Evolutionary conservation across 768 basidiomycete species (phyloP).

Genomic region (Exidia glandulosa): DNA sequence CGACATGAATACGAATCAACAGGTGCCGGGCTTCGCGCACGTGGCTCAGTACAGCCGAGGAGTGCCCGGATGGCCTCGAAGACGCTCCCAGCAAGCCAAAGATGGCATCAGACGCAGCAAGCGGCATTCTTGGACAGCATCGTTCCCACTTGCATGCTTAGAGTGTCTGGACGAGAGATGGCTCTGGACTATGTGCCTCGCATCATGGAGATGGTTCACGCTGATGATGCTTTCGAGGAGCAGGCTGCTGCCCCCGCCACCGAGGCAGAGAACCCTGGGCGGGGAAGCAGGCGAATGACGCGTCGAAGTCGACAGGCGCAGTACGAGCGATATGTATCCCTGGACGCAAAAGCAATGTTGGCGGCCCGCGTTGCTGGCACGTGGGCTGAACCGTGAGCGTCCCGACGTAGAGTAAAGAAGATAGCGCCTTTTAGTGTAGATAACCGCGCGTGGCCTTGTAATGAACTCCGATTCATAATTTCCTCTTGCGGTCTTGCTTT

Average conservation of each 20-base stretch:
- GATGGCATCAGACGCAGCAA: conserved; percentile 28
- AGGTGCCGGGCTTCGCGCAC: background rate
- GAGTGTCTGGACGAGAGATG: conserved; percentile 24
- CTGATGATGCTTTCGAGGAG: conserved; percentile 48
- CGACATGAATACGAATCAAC: background rate
- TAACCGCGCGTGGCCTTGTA: background rate
- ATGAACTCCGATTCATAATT: background rate
- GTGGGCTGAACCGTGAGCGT: background rate
- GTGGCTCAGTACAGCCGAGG: background rate
- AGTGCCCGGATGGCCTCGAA: background rate
- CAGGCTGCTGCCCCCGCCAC: conserved; percentile 2
- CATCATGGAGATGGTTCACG: conserved; percentile 50
- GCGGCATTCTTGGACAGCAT: conserved; percentile 37
- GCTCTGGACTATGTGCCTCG: conserved; percentile 63
- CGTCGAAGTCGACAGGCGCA: conserved; percentile 42
- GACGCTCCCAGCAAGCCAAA: background rate
- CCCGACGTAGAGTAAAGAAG: too few relatives aligned
- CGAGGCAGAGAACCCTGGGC: conserved; percentile 9
- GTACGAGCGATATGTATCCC: conserved; percentile 32
- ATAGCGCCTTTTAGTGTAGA: background rate
- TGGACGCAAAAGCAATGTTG: conserved; percentile 30
- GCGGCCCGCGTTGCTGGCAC: background rate
- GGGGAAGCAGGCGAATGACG: conserved; percentile 34
- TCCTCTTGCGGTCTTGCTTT: background rate
- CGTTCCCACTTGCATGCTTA: conserved; percentile 20